Evolutionary conservation across 2,329 filamentous ascomycete species (phyloP).

Genomic region (Ceratocystis destructans): DNA sequence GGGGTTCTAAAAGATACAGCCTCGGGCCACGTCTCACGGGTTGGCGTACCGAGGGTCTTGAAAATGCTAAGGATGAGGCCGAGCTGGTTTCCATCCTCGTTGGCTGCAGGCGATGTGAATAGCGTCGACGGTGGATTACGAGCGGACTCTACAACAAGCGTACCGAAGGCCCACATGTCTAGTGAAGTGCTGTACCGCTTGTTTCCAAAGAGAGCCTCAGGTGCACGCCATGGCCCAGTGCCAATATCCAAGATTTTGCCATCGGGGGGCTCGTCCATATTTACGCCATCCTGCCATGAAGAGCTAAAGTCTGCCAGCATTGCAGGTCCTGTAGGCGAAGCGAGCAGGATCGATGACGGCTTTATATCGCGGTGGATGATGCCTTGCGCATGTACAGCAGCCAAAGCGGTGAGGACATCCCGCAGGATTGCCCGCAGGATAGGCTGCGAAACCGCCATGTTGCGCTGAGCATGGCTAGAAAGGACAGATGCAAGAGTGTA

Average conservation of each 20-base stretch:
- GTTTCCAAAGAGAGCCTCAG: slow-evolving; percentile 80
- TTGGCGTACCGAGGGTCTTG: slow-evolving; percentile 77
- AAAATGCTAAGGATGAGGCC: slow-evolving; percentile 87
- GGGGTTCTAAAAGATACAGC: slow-evolving; percentile 51
- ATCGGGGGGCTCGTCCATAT: slow-evolving; percentile 51
- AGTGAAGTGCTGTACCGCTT: slow-evolving; percentile 55
- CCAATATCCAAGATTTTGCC: slow-evolving; percentile 84
- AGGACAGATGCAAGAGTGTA: slow-evolving; percentile 59
- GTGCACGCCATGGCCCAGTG: slow-evolving; percentile 79
- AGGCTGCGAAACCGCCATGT: not conserved
- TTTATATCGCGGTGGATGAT: slow-evolving; percentile 94
- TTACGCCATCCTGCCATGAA: slow-evolving; percentile 43
- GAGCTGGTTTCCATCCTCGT: slow-evolving; percentile 80
- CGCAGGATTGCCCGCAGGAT: slow-evolving; percentile 35
- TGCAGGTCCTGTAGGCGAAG: slow-evolving; percentile 53
- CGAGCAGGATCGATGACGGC: slow-evolving; percentile 72
- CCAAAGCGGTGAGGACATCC: slow-evolving; percentile 58
- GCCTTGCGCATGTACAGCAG: slow-evolving; percentile 54
- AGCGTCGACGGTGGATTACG: slow-evolving; percentile 44
- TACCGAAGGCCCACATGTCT: slow-evolving; percentile 83
- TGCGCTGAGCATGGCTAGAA: slow-evolving; percentile 25
- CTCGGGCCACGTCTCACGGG: slow-evolving; percentile 69
- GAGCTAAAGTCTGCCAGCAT: slow-evolving; percentile 87
- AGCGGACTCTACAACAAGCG: slow-evolving; percentile 65
- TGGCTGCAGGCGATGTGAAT: slow-evolving; percentile 61